Evolutionary conservation across 345 rosid genomes (phyloP).

Genomic region (Dipteronia sinensis): DNA sequence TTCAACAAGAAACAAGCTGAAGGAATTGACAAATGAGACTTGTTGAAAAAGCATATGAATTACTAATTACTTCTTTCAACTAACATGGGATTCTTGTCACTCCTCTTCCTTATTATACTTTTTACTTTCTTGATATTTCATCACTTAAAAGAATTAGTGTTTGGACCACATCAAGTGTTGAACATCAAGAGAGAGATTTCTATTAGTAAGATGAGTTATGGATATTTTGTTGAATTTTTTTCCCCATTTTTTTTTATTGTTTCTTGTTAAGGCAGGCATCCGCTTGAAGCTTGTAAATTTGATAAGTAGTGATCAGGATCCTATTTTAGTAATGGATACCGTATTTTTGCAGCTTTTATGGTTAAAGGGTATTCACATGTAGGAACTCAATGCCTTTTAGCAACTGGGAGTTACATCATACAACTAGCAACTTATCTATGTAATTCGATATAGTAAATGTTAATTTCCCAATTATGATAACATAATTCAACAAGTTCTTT

Average conservation of each 20-base stretch:
- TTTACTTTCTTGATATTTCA: neutral
- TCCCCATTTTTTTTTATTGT: neutral
- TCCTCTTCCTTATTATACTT: neutral
- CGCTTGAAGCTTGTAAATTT: conserved; percentile 13
- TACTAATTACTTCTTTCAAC: conserved; percentile 1
- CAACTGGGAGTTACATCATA: neutral
- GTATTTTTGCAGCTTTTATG: conserved; percentile 3
- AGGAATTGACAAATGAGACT: conserved; percentile 21
- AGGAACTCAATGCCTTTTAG: neutral
- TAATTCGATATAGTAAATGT: neutral
- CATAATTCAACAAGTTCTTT: neutral
- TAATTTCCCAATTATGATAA: neutral
- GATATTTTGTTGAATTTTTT: conserved; percentile 3
- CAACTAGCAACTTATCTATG: neutral
- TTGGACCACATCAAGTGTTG: conserved; percentile 8
- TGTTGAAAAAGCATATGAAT: conserved; percentile 19
- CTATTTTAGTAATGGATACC: conserved; percentile 10
- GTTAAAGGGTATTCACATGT: neutral
- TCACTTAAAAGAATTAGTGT: neutral
- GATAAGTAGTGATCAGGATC: neutral
- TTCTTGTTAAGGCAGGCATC: conserved; percentile 11
- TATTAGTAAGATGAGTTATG: conserved; percentile 6
- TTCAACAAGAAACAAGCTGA: conserved; percentile 17
- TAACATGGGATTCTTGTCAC: conserved; percentile 16
- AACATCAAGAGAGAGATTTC: neutral